Evolutionary conservation across 2,329 filamentous ascomycete species (phyloP).

Genomic region (Trichophyton verrucosum): DNA sequence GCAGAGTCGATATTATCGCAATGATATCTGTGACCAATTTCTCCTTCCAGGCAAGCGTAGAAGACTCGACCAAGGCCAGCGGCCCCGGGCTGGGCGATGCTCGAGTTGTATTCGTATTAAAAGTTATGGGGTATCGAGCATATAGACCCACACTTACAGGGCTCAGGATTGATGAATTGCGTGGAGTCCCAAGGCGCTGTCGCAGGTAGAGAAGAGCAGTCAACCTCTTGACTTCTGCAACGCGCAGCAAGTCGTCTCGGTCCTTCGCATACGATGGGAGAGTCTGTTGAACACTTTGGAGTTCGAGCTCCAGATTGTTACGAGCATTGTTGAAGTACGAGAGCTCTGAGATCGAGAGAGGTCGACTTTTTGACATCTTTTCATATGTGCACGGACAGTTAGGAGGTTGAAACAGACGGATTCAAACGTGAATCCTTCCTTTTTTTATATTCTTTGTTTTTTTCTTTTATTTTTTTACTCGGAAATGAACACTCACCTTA

Average conservation of each 20-base stretch:
- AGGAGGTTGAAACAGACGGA: not conserved
- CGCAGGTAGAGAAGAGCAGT: conserved; percentile 21
- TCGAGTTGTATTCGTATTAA: not conserved
- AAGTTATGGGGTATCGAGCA: not conserved
- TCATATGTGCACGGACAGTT: conserved; percentile 1
- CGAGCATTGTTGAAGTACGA: conserved; percentile 6
- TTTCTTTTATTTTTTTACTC: not conserved
- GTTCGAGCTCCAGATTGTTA: conserved; percentile 6
- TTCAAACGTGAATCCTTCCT: not conserved
- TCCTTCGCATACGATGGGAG: conserved; percentile 13
- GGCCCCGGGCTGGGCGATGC: not conserved
- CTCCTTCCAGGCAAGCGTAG: conserved; percentile 8
- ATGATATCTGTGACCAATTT: conserved; percentile 15
- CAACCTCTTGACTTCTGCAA: conserved; percentile 21
- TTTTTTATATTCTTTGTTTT: not conserved
- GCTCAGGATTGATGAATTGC: conserved; percentile 4
- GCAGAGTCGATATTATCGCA: conserved; percentile 14
- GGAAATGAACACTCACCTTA: conserved; percentile 7
- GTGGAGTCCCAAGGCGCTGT: conserved; percentile 14
- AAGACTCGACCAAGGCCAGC: conserved; percentile 1
- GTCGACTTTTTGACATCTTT: conserved; percentile 9
- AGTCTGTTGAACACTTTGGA: conserved; percentile 12
- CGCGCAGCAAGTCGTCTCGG: conserved; percentile 15
- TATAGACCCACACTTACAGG: not conserved
- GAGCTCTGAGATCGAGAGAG: conserved; percentile 4